Percentiles rank a stretch among this genome's conserved stretches.
Evolutionary conservation across 1,139 yeast species (phyloP).

Genomic region (Fermentozyma sake): DNA sequence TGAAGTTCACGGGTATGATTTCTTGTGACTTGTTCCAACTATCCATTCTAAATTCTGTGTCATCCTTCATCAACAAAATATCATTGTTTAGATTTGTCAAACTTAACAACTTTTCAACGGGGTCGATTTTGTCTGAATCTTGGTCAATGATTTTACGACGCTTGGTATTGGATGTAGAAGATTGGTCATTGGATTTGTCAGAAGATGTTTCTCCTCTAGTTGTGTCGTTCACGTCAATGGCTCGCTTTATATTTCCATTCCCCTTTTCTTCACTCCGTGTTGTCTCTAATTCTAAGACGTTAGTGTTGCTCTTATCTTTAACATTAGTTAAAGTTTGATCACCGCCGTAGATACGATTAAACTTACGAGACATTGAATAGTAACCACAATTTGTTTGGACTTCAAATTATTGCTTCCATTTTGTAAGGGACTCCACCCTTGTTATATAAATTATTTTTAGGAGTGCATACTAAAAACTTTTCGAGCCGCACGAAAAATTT

Average conservation of each 20-base stretch:
- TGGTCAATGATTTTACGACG: conserved; percentile 3
- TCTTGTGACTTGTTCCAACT: conserved; percentile 9
- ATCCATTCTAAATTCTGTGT: conserved; percentile 3
- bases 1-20: conserved; percentile 24
- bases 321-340: too few species aligned
- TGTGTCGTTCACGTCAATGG: conserved; percentile 5
- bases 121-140: conserved; percentile 35
- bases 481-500: too few species aligned
- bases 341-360: too few species aligned
- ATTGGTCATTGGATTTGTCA: neutral
- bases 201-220: conserved; percentile 5
- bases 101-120: conserved; percentile 41
- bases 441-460: too few species aligned
- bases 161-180: neutral
- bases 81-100: conserved; percentile 31
- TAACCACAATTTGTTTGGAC: too few species aligned
- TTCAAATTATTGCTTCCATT: too few species aligned
- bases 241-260: conserved; percentile 6
- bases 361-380: too few species aligned
- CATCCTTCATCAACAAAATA: conserved; percentile 16
- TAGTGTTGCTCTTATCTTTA: too few species aligned
- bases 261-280: conserved; percentile 5
- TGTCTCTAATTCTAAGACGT: too few species aligned
- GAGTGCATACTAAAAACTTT: too few species aligned
- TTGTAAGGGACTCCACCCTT: too few species aligned